Conservation (phyloP, 148 eudicot species). For the Heliamphora exappendiculata region DNA sequence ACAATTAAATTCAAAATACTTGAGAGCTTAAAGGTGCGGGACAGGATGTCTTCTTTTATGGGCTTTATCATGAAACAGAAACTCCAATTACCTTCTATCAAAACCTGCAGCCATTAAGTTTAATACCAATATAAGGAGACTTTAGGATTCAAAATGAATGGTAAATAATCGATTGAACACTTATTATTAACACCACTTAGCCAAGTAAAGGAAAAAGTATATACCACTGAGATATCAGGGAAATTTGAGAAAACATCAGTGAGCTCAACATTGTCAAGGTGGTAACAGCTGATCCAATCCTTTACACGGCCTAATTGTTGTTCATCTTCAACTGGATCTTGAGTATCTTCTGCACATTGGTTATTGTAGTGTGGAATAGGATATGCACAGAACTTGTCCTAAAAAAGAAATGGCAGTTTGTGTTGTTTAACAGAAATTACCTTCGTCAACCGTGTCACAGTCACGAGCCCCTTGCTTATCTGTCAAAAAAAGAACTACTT, state of each 20-base stretch:
- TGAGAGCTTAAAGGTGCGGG: background rate
- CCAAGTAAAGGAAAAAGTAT: conserved; percentile 1
- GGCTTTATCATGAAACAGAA: conserved; percentile 7
- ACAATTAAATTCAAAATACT: background rate
- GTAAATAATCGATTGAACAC: background rate
- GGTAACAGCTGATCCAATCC: conserved; percentile 70
- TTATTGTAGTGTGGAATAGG: background rate
- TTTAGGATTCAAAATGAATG: background rate
- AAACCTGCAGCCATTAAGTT: conserved; percentile 47
- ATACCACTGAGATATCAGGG: conserved; percentile 79
- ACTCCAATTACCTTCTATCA: conserved; percentile 65
- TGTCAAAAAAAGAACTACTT: conserved; percentile 17
- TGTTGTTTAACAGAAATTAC: conserved; percentile 17
- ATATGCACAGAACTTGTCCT: background rate
- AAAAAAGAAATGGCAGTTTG: background rate
- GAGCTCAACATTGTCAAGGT: conserved; percentile 53
- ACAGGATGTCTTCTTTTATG: background rate
- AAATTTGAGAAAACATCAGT: conserved; percentile 71
- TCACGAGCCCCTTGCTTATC: conserved; percentile 38
- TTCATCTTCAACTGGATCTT: conserved; percentile 84
- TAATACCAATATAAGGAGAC: background rate
- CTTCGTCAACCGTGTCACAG: conserved; percentile 37
- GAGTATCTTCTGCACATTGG: conserved; percentile 62
- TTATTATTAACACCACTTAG: background rate
- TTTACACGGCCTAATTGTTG: conserved; percentile 61